Evolutionary conservation across 305 asterid species (phyloP), one percentile per base, ranked within the genome.

Genomic region (Fraxinus baroniana): DNA sequence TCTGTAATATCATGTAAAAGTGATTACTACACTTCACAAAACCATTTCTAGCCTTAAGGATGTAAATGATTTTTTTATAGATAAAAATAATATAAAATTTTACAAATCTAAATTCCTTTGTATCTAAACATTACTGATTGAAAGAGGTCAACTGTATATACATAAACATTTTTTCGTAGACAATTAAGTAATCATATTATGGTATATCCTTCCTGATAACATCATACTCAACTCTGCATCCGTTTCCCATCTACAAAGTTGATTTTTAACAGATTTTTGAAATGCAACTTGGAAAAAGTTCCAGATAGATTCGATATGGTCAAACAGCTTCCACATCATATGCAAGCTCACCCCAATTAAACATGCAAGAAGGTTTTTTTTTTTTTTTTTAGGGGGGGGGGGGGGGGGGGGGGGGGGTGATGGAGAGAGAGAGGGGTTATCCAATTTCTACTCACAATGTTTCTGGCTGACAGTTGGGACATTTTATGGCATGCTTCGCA

Each of bases 401-500:
- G 35, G 6, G 36, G 36, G 5, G 5, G 36, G 8, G 39, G 6
- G 7, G 39, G 7, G 39, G 39, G 39, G 39, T 0, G 44, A 7
- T 2, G 1, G 46, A 36, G 49, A 10, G 52, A 41, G 52, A 10
- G 52, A 41, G 52, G 10, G 52, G 5, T 74, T 24, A 73, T 71
- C 28, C 30, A 78, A 41, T 76, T 79, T 83, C 36, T 72, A 81
- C 87, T 83, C 44, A 81, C 78, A 81, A 62, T 46, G 52, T 87
- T 33, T 90, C 81, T 79, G 39, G 73, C n/a, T 78, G 81, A 60
- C 94, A 94, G 98, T 78, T 94, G 87, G 97, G 97, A 79, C 98
- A 94, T 90, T 94, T 92, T 86, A 73, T 94, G 60, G 86, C 98
- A 80, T 88, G 97, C 90, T 87, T 90, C 15, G 93, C 96, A 8